Base-by-base conservation (phyloP, 2,329 filamentous ascomycete genomes). In the Pyrenophora seminiperda region DNA sequence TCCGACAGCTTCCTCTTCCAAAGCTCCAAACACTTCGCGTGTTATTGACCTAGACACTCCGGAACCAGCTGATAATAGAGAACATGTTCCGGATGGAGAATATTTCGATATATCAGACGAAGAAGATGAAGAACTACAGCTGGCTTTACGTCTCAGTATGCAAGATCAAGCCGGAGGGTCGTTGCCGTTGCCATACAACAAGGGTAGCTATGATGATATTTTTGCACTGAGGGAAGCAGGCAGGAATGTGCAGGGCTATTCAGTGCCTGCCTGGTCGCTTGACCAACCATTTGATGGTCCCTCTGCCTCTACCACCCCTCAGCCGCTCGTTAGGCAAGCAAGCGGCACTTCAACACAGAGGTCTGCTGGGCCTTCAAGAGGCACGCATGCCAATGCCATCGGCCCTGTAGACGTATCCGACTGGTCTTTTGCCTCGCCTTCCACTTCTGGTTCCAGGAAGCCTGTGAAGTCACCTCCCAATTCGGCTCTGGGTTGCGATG, bases 131-230 rank as follows among this genome's bases (percentile, higher is more conserved):
- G 48, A 50, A 10, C 18, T 57, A 9, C 47, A 39, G 15, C 27
- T 52, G 22, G 57, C 54, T 33, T 47, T 58, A 27, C 50, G 43
- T 20, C 37, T 59, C 6, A 59, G 59, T 32, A 37, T 58, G 45
- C 50, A 44, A 30, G 47, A 49, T 10, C 31, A 38, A 18, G 14
- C 19, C 9, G 11, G 14, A 14, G 13, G 9, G 24, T 4, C 24
- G 24, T 15, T 33, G 6, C 24, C 20, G n/a, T n/a, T n/a, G 11
- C 24, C 43, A 14, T 14, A 31, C 15, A 43, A 14, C 13, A 27
- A 18, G 7, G 34, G 44, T 9, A 41, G 20, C 6, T 48, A 43
- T 7, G 49, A 43, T 9, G 24, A 39, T 30, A 46, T 46, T 1
- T 47, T 54, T 7, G 40, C 48, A 15, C 22, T 45, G 39, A 34